phyloP scores from a whole-genome alignment of 139 green algal species.

The Picochlorum sp. region DNA sequence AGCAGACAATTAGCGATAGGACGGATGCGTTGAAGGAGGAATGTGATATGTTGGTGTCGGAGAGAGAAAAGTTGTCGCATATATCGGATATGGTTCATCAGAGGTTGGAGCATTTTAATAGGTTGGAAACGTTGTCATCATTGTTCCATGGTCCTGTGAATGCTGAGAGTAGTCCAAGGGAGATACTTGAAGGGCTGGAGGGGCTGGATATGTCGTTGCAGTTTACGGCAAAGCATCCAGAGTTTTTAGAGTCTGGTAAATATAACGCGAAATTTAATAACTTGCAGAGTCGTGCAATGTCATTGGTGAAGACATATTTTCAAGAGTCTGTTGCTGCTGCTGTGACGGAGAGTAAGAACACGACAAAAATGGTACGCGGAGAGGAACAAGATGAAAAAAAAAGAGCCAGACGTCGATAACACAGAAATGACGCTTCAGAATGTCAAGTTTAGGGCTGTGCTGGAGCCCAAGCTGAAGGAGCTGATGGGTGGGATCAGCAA shows the following conservation, averaged over 20 bases:
- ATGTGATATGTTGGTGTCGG: constrained; percentile 63
- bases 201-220: constrained; percentile 86
- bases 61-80: constrained; percentile 45
- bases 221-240: constrained; percentile 55
- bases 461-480: constrained; percentile 70
- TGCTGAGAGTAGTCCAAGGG: constrained; percentile 20
- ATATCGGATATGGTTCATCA: constrained; percentile 59
- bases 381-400: background rate
- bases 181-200: constrained; percentile 72
- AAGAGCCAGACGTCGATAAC: constrained; percentile 49
- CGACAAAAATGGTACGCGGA: too few species aligned
- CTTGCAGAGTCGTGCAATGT: constrained; percentile 72
- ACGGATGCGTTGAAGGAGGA: constrained; percentile 41
- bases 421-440: constrained; percentile 83
- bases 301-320: constrained; percentile 60
- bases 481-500: constrained; percentile 74
- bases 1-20: constrained; percentile 48
- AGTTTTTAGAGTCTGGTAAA: constrained; percentile 77
- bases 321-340: constrained; percentile 52
- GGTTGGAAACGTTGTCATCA: constrained; percentile 74
- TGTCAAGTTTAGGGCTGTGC: constrained; percentile 81
- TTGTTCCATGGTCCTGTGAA: constrained; percentile 47
- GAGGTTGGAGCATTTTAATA: constrained; percentile 87
- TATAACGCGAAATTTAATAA: constrained; percentile 84
- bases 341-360: background rate